These are phyloP conservation scores for Ophiostoma australiae DNA, from an alignment of 2,329 filamentous ascomycete genomes.

Conservation along the genomic window DNA sequence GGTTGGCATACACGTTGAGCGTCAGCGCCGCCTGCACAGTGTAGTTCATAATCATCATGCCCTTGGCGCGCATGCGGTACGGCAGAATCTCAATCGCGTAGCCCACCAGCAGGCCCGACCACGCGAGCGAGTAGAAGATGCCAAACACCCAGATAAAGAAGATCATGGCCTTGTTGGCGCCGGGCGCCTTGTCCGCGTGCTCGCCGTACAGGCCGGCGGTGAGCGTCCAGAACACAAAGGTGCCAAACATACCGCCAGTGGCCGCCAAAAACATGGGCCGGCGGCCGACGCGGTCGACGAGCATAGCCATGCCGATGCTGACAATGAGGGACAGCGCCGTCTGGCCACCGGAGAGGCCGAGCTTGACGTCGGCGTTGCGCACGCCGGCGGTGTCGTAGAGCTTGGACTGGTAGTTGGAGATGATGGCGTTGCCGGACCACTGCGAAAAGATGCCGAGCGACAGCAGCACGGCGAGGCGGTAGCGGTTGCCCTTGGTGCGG, in stretches of 20 bases:
- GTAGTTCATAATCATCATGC: constrained; percentile 24
- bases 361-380: constrained; percentile 26
- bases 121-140: constrained; percentile 38
- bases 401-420: constrained; percentile 35
- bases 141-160: constrained; percentile 23
- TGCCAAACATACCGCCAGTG: constrained; percentile 26
- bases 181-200: constrained; percentile 40
- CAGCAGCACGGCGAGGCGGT: constrained; percentile 26
- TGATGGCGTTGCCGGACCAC: constrained; percentile 30
- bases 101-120: constrained; percentile 42
- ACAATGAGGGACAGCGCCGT: constrained; percentile 38
- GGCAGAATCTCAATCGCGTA: constrained; percentile 27
- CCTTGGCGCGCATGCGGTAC: constrained; percentile 26
- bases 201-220: constrained; percentile 48
- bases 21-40: constrained; percentile 23
- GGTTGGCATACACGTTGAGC: constrained; percentile 28
- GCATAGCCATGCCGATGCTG: constrained; percentile 23
- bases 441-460: constrained; percentile 25
- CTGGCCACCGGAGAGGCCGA: constrained; percentile 29
- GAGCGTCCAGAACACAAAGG: constrained; percentile 30
- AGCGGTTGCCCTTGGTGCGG: constrained; percentile 25
- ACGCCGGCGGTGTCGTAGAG: constrained; percentile 35
- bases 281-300: constrained; percentile 27
- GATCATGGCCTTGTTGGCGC: constrained; percentile 24
- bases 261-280: constrained; percentile 30